phyloP scores from a whole-genome alignment of 1,284 basidiomycete species.

The Microbotryum intermedium region DNA sequence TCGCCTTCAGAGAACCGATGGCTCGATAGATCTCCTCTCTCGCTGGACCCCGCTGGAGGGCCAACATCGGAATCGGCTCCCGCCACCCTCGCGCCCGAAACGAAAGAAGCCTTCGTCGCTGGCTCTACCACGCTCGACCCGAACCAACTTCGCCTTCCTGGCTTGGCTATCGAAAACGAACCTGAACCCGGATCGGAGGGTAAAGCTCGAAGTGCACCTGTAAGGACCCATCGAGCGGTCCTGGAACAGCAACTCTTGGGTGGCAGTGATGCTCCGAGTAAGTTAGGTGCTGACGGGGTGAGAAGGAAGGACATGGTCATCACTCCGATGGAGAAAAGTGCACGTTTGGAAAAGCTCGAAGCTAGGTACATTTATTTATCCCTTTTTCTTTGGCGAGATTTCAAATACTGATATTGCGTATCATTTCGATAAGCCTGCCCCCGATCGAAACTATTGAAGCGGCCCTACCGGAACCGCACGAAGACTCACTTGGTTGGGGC shows the following conservation, averaged over 20 bases:
- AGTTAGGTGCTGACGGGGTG: constrained; percentile 17
- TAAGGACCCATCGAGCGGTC: background rate
- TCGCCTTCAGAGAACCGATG: constrained; percentile 15
- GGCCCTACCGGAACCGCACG: background rate
- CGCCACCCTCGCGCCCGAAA: too few relatives aligned
- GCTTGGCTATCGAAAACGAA: background rate
- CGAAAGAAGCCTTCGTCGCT: background rate
- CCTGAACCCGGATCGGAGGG: background rate
- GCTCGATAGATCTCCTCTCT: constrained; percentile 1
- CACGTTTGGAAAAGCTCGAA: constrained; percentile 14
- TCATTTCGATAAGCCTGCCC: too few relatives aligned
- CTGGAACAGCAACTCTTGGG: background rate
- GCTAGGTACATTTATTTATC: background rate
- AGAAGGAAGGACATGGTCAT: constrained; percentile 19
- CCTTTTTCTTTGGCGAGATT: too few relatives aligned
- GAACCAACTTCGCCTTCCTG: background rate
- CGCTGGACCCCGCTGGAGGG: background rate
- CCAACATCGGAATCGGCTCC: too few relatives aligned
- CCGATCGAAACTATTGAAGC: too few relatives aligned
- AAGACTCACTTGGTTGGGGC: constrained; percentile 48
- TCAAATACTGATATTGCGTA: too few relatives aligned
- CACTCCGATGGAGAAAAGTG: constrained; percentile 18
- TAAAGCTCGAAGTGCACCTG: background rate
- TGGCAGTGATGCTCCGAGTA: background rate
- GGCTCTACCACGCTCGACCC: background rate